Evolutionary conservation across 306 rosid genomes (phyloP), one percentile per base, ranked within the genome.

Genomic region (Vigna nakashimae): DNA sequence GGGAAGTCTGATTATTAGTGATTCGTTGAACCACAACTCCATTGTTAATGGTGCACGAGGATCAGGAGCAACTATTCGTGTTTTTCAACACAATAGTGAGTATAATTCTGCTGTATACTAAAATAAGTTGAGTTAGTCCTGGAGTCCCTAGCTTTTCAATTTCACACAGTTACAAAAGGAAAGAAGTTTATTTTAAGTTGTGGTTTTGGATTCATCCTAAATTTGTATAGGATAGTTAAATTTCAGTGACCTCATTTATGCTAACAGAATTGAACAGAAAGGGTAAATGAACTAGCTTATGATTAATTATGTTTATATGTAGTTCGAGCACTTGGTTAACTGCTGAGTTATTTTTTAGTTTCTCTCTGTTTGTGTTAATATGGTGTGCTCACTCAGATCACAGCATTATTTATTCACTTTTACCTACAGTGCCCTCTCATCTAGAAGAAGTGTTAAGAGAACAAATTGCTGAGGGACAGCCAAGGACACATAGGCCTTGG

Each of bases 401-500:
- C 56, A 18, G 20, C 57, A 71, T 32, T 71, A 50, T 20, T 49
- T 68, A 2, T 40, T 80, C 14, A 14, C 71, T 32, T 58, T 18
- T 73, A 26, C 62, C 74, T 80, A 75, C 82, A 94, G 98, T 88
- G 40, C 97, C 98, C 32, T 79, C 89, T 13, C 97, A 91, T 79
- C 83, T 94, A 78, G 98, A 94, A 81, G 90, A 89, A 78, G 94
- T 94, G 56, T 84, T 94, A 82, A 88, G 96, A 82, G 98, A 94
- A 82, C 94, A 94, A 63, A 90, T 94, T 79, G 97, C 97, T 0
- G 98, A 92, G 2, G 97, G 98, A 80, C 97, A 91, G 74, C 98
- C 97, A 51, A 87, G 97, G 85, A 90, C 97, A 22, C 97, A 88
- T 69, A 88, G 97, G 75, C 98, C 98, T 18, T 94, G 98, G 97